phyloP scores from a whole-genome alignment of 2,329 filamentous ascomycete species.

The Diaporthe humulicola region DNA sequence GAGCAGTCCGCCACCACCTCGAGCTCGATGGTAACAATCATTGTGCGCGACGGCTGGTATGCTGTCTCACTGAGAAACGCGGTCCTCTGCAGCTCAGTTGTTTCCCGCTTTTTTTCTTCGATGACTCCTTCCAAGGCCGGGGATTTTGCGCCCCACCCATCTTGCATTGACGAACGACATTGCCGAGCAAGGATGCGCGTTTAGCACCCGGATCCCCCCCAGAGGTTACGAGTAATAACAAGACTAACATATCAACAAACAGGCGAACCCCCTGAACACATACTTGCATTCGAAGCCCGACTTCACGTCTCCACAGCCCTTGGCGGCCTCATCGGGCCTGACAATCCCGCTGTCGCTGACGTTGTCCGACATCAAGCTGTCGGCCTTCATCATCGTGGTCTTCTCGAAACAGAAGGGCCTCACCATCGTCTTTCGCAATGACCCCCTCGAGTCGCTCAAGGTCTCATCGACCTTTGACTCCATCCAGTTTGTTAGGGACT shows the following conservation, averaged over 20 bases:
- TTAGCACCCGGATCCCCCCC: constrained; percentile 45
- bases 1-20: constrained; percentile 8
- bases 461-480: constrained; percentile 99
- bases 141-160: constrained; percentile 34
- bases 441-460: constrained; percentile 96
- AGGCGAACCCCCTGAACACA: constrained; percentile 96
- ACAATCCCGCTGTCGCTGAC: constrained; percentile 99
- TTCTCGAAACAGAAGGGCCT: constrained; percentile 98
- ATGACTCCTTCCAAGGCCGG: constrained; percentile 38
- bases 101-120: constrained; percentile 5
- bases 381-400: constrained; percentile 96
- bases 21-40: background rate
- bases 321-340: constrained; percentile 90
- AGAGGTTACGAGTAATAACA: constrained; percentile 51
- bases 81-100: constrained; percentile 3
- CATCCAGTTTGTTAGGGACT: constrained; percentile 97
- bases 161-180: constrained; percentile 52
- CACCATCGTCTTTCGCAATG: constrained; percentile 97
- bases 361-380: constrained; percentile 93
- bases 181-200: constrained; percentile 52
- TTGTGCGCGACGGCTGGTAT: constrained; percentile 13
- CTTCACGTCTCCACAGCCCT: constrained; percentile 92
- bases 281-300: constrained; percentile 91
- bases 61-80: constrained; percentile 8
- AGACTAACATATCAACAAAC: constrained; percentile 63